A percentile compares a stretch with the other conserved stretches of the same genome.
These are phyloP conservation scores for Geranium brycei DNA, from an alignment of 345 rosid genomes.

Conservation along the genomic window DNA sequence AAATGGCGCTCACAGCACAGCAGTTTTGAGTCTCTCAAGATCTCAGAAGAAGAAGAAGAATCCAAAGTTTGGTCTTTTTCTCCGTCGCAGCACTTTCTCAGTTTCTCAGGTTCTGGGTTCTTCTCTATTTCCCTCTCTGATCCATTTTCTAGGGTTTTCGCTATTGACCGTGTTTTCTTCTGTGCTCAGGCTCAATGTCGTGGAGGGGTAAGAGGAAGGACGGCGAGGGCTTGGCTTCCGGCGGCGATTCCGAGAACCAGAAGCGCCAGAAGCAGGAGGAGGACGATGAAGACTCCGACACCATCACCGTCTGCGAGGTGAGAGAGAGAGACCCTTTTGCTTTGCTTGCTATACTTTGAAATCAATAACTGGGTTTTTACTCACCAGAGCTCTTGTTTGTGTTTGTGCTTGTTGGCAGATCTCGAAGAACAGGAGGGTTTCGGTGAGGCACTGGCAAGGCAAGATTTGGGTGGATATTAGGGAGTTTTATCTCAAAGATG, in stretches of 20 bases:
- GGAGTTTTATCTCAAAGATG: constrained; percentile 79
- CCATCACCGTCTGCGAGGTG: constrained; percentile 71
- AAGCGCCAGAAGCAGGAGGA: constrained; percentile 52
- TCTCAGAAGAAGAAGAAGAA: too few species aligned
- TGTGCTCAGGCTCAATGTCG: constrained; percentile 32
- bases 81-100: not conserved
- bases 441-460: constrained; percentile 80
- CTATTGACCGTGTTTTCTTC: not conserved
- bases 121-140: not conserved
- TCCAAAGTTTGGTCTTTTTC: too few species aligned
- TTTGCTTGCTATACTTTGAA: not conserved
- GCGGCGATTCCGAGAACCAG: constrained; percentile 40
- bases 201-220: constrained; percentile 75
- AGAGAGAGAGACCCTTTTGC: too few species aligned
- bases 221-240: constrained; percentile 36
- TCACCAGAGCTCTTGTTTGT: constrained; percentile 1
- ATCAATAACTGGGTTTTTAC: constrained; percentile 8
- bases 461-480: constrained; percentile 74
- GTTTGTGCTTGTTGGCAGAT: constrained; percentile 29
- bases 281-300: constrained; percentile 49
- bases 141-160: not conserved
- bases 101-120: not conserved
- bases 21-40: too few species aligned
- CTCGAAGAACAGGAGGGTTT: constrained; percentile 72
- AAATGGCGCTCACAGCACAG: too few species aligned